Evolutionary conservation across 768 basidiomycete genomes (phyloP).

Genomic region (Xerocomellus intermedius): DNA sequence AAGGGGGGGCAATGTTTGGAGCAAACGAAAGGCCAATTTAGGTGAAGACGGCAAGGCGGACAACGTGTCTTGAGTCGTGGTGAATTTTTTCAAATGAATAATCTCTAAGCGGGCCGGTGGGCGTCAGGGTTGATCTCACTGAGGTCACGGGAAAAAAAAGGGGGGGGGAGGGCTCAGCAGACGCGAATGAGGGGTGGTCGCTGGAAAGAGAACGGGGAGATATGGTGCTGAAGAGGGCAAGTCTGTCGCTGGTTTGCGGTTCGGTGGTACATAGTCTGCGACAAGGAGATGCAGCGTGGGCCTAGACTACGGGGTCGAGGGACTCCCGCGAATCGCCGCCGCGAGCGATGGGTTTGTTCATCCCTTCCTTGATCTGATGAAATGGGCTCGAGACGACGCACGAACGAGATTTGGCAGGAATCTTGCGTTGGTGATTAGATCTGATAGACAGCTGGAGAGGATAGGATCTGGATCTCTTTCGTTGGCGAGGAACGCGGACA

Average conservation of each 20-base stretch:
- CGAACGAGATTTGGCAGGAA: neutral
- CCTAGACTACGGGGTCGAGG: neutral
- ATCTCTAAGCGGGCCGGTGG: slow-evolving; percentile 1
- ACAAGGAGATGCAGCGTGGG: neutral
- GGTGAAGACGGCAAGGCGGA: neutral
- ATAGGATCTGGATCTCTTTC: neutral
- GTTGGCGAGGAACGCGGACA: slow-evolving; percentile 18
- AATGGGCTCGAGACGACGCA: neutral
- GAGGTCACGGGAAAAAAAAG: neutral
- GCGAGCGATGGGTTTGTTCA: neutral
- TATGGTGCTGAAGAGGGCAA: neutral
- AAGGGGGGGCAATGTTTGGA: neutral
- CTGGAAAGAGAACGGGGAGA: neutral
- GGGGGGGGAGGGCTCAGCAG: slow-evolving; percentile 9
- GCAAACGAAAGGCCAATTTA: neutral
- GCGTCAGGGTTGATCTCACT: neutral
- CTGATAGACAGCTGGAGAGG: neutral
- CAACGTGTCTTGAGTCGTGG: slow-evolving; percentile 15
- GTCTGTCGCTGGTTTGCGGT: neutral
- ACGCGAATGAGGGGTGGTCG: neutral
- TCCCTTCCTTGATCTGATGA: neutral
- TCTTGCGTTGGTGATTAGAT: slow-evolving; percentile 2
- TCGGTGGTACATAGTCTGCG: neutral
- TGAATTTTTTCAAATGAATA: slow-evolving; percentile 8
- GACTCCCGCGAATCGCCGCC: slow-evolving; percentile 1